Conservation (phyloP, 148 eudicot genomes). For the Chenopodium suecicum region DNA sequence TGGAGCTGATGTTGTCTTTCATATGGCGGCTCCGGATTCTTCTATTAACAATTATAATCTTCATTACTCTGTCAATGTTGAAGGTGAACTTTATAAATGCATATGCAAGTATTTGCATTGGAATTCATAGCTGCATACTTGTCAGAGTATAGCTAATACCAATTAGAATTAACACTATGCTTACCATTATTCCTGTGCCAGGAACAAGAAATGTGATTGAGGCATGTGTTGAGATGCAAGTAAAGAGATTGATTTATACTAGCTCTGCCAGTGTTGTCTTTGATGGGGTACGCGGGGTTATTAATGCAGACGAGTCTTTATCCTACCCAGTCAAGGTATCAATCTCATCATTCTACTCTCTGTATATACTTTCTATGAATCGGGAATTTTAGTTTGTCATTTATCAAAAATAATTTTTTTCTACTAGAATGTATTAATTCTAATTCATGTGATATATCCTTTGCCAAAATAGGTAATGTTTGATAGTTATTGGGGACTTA, state of each 20-base stretch:
- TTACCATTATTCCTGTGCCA: constrained; percentile 15
- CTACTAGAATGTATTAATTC: too few species aligned
- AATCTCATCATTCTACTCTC: neutral
- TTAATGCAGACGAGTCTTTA: constrained; percentile 75
- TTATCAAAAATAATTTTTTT: neutral
- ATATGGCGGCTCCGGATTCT: constrained; percentile 99
- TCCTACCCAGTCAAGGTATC: constrained; percentile 89
- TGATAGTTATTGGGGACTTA: too few species aligned
- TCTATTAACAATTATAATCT: constrained; percentile 83
- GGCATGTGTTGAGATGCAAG: constrained; percentile 74
- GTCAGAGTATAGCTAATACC: neutral
- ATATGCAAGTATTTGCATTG: neutral
- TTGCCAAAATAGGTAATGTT: too few species aligned
- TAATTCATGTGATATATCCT: too few species aligned
- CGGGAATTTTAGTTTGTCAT: neutral
- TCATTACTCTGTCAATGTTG: constrained; percentile 79
- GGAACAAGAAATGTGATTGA: constrained; percentile 88
- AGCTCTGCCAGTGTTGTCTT: constrained; percentile 98
- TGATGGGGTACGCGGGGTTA: constrained; percentile 82
- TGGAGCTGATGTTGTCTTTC: constrained; percentile 96
- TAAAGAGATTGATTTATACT: constrained; percentile 84
- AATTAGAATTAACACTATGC: too few species aligned
- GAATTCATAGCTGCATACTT: neutral
- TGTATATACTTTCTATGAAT: neutral
- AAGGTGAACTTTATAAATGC: constrained; percentile 42